Base-by-base conservation (phyloP, 768 basidiomycete genomes). In the Candolleomyces efflorescens region DNA sequence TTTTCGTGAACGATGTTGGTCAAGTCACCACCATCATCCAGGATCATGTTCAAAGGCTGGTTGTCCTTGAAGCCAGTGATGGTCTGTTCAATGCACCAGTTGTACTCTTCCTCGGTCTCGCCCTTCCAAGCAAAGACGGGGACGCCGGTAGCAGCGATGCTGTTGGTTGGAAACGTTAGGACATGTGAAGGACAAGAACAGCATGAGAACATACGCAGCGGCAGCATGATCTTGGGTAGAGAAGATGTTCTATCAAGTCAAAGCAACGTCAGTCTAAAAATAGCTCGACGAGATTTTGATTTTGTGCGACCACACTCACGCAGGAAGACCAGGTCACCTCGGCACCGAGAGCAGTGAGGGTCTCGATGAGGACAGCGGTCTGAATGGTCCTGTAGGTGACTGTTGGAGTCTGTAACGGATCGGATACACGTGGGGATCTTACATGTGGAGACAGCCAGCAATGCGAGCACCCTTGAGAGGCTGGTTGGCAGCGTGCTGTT, bases 51-150 rank as follows among this genome's bases (percentile, higher is more conserved):
- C 68, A 96, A 76, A 53, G 89, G 70, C 73, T 95, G 78, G 64
- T 89, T 89, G 61, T 78, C 85, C 23, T 87, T 76, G 83, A 99
- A 99, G n/a, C 85, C 91, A 64, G 83, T 73, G 63, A 99, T 73
- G 48, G 92, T 91, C 77, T 99, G 97, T 69, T 98, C 94, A 65
- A 99, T 93, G 73, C 95, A 98, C 97, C 97, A 99, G 63, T 75
- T 69, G 77, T 98, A 98, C 72, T 99, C 97, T 74, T 98, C 97
- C 71, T 98, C 97, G 47, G 95, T 95, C 81, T 99, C 97, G 56
- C 97, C 97, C 80, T 99, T 99, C 97, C 97, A 99, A 43, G 97
- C 97, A 69, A 86, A 99, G 67, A 98, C 97, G 63, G 97, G 97
- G 56, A 98, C 92, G 64, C 96, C 96, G 59, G 97, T 98, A 17